Percentiles rank a stretch among this genome's conserved stretches.
Evolutionary conservation across 2,329 filamentous ascomycete genomes (phyloP).

Genomic region (Arthroderma sp.): DNA sequence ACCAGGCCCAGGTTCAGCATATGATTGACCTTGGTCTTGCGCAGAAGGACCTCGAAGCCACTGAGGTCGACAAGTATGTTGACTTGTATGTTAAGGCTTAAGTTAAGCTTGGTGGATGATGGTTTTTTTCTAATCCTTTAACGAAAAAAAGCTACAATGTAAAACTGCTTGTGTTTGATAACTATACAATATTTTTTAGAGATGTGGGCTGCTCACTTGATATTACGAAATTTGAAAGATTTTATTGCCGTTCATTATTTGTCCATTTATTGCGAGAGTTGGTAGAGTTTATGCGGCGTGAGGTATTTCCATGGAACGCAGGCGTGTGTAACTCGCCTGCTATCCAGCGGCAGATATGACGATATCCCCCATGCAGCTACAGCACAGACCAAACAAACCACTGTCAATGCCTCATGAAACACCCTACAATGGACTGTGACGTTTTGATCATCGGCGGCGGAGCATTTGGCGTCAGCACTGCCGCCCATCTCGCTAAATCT

Average conservation of each 20-base stretch:
- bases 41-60: conserved; percentile 58
- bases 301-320: conserved; percentile 1
- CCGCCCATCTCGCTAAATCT: conserved; percentile 45
- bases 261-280: background rate
- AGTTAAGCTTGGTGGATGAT: conserved; percentile 11
- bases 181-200: no score
- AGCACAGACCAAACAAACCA: conserved; percentile 1
- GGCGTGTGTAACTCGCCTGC: background rate
- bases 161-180: no score
- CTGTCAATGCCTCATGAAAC: no score
- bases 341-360: background rate
- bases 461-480: conserved; percentile 41
- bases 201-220: no score
- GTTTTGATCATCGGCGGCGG: conserved; percentile 36
- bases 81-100: conserved; percentile 60
- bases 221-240: no score
- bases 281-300: conserved; percentile 3
- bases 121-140: conserved; percentile 16
- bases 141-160: no score
- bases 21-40: conserved; percentile 70
- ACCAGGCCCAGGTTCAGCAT: conserved; percentile 62
- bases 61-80: conserved; percentile 85
- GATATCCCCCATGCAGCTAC: background rate
- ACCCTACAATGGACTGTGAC: no score
- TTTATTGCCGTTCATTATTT: background rate